phyloP scores from a whole-genome alignment of 306 rosid species.

The Datisca glomerata region DNA sequence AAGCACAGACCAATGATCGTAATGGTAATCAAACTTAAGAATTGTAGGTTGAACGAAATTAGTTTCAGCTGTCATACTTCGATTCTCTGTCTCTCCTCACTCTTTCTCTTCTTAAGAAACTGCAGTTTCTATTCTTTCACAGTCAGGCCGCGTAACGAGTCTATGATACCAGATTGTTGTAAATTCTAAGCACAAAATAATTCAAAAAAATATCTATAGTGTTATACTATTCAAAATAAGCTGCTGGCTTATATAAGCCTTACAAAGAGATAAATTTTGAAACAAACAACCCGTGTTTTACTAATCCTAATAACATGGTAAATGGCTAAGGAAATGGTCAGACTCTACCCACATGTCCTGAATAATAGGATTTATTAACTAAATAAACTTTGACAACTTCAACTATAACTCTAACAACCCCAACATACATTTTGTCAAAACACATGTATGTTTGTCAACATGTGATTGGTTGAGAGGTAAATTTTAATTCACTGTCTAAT shows the following conservation, averaged over 20 bases:
- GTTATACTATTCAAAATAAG: neutral
- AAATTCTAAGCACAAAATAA: neutral
- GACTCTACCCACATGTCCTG: neutral
- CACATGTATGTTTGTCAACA: no score
- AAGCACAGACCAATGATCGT: constrained; percentile 11
- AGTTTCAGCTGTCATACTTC: constrained; percentile 5
- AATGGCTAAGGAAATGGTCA: neutral
- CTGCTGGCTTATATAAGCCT: neutral
- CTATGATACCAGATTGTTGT: constrained; percentile 5
- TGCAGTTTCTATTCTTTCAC: constrained; percentile 1
- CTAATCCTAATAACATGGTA: neutral
- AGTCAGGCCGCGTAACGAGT: neutral
- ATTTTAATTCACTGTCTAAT: no score
- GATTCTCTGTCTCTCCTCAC: neutral
- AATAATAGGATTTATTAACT: neutral
- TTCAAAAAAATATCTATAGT: neutral
- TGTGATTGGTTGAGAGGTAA: no score
- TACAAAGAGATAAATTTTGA: no score
- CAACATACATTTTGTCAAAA: no score
- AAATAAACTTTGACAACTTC: no score
- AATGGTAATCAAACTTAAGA: constrained; percentile 10
- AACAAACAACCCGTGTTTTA: neutral
- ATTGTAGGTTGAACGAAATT: constrained; percentile 2
- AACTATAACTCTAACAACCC: no score
- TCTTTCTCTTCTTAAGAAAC: constrained; percentile 1